Percentiles rank a stretch among this genome's conserved stretches.
Conservation (phyloP, 1,139 yeast species). For the Geotrichum klebahnii region DNA sequence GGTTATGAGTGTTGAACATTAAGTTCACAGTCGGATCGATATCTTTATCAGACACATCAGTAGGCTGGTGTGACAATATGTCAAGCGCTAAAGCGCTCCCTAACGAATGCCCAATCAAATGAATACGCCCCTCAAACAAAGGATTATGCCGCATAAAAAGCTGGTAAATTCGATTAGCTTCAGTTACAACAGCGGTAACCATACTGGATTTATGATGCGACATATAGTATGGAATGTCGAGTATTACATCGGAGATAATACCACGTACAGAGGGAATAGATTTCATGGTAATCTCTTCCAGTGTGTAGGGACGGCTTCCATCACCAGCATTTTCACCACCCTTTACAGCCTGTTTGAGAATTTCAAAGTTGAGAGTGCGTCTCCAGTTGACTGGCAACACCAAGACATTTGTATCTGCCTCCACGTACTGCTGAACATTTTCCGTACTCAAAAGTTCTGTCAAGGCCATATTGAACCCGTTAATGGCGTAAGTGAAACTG, state of each 20-base stretch:
- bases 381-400: constrained; percentile 46
- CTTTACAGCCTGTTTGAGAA: constrained; percentile 27
- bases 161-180: constrained; percentile 65
- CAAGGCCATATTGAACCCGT: constrained; percentile 52
- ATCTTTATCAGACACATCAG: constrained; percentile 17
- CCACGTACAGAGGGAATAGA: constrained; percentile 75
- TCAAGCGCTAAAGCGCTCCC: constrained; percentile 87
- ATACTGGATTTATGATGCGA: constrained; percentile 64
- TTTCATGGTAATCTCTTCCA: constrained; percentile 72
- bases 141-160: constrained; percentile 65
- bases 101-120: constrained; percentile 83
- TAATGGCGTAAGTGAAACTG: constrained; percentile 83
- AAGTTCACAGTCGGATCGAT: constrained; percentile 32
- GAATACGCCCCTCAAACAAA: constrained; percentile 66
- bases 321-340: constrained; percentile 24
- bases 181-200: constrained; percentile 58
- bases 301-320: constrained; percentile 48
- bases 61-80: constrained; percentile 60
- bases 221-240: constrained; percentile 85
- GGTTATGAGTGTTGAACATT: constrained; percentile 66
- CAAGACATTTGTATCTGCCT: constrained; percentile 30
- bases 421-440: constrained; percentile 31
- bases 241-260: constrained; percentile 75
- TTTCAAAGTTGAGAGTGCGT: constrained; percentile 36
- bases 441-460: constrained; percentile 33